phyloP scores from a whole-genome alignment of 805 yeast genomes.

The Grigorovia jiainica region DNA sequence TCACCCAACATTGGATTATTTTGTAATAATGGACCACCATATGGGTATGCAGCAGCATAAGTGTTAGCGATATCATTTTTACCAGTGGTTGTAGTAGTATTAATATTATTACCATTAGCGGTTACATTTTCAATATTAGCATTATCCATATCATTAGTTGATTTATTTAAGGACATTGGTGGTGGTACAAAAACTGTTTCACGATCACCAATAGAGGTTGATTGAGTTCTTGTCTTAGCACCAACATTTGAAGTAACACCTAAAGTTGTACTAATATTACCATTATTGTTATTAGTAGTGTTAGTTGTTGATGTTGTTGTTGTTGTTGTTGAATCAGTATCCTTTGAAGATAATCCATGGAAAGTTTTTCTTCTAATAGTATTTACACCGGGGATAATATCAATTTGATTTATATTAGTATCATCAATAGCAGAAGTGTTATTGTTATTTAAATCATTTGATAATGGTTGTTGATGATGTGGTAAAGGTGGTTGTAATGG shows the following conservation, averaged over 20 bases:
- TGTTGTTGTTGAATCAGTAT: conserved; percentile 1
- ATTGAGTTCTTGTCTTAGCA: conserved; percentile 20
- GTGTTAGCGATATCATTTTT: conserved; percentile 8
- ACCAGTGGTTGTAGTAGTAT: conserved; percentile 21
- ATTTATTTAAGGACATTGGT: not conserved
- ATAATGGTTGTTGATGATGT: conserved; percentile 3
- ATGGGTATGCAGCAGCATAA: conserved; percentile 27
- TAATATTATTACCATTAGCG: conserved; percentile 10
- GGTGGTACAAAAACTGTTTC: conserved; percentile 8
- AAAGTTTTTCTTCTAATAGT: conserved; percentile 27
- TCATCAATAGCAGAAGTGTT: conserved; percentile 10
- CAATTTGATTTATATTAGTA: conserved; percentile 1
- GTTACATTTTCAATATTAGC: conserved; percentile 1
- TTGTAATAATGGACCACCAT: conserved; percentile 25
- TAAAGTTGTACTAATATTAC: not conserved
- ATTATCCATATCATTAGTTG: conserved; percentile 11
- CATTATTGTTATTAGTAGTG: not conserved
- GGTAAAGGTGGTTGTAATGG: too few relatives aligned
- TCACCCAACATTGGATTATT: conserved; percentile 21
- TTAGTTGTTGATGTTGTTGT: conserved; percentile 1
- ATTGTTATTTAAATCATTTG: conserved; percentile 3
- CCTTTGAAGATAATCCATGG: conserved; percentile 22
- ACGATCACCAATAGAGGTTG: conserved; percentile 18
- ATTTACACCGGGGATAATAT: conserved; percentile 8
- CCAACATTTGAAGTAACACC: conserved; percentile 8